Evolutionary conservation across 2,329 filamentous ascomycete genomes (phyloP).

Genomic region (Penicillium sp.): DNA sequence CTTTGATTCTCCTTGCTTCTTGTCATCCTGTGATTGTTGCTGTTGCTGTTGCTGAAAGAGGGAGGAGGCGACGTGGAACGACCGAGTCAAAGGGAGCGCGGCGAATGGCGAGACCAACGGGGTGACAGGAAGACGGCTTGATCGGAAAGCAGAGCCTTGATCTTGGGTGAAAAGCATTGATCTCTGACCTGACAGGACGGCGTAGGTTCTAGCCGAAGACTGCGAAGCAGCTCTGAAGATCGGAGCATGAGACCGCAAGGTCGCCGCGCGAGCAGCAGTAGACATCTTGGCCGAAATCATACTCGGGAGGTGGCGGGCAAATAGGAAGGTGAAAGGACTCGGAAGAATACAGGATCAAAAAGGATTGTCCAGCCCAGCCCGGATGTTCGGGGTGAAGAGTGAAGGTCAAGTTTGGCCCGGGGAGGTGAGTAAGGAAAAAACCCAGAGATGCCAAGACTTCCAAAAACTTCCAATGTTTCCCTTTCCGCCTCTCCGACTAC

Average conservation of each 20-base stretch:
- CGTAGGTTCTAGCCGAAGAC: slow-evolving; percentile 30
- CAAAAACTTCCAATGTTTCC: slow-evolving; percentile 33
- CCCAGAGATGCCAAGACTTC: slow-evolving; percentile 35
- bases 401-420: slow-evolving; percentile 26
- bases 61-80: slow-evolving; percentile 33
- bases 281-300: slow-evolving; percentile 40
- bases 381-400: slow-evolving; percentile 20
- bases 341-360: too few relatives aligned
- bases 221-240: slow-evolving; percentile 31
- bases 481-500: slow-evolving; percentile 27
- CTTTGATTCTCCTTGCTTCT: slow-evolving; percentile 30
- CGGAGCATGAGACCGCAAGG: slow-evolving; percentile 32
- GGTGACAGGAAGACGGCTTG: slow-evolving; percentile 20
- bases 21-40: slow-evolving; percentile 26
- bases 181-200: slow-evolving; percentile 37
- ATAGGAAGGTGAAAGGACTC: slow-evolving; percentile 3
- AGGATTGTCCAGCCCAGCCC: slow-evolving; percentile 20
- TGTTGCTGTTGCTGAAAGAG: slow-evolving; percentile 35
- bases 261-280: slow-evolving; percentile 35
- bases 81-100: slow-evolving; percentile 33
- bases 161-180: slow-evolving; percentile 8
- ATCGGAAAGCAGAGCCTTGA: slow-evolving; percentile 35
- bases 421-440: slow-evolving; percentile 31
- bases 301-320: slow-evolving; percentile 18
- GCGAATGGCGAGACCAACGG: slow-evolving; percentile 33